Conservation (phyloP, 192 early-diverging fungal species). For the Geranomyces michiganensis region DNA sequence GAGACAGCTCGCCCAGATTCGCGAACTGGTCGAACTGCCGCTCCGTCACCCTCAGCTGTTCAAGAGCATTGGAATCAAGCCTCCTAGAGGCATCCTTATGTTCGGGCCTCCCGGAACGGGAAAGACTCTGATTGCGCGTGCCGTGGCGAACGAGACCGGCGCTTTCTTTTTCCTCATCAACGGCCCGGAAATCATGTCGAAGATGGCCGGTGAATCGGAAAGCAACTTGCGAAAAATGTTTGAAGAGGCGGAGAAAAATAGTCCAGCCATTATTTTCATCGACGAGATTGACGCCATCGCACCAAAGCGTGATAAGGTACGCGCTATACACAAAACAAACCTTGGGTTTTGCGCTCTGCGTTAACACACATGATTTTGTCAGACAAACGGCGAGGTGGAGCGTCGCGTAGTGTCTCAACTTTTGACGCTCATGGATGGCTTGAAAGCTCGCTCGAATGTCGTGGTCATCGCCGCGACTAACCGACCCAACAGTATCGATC, state of each 20-base stretch:
- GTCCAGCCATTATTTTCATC: conserved; percentile 97
- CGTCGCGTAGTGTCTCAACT: conserved; percentile 98
- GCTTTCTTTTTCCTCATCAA: conserved; percentile 99
- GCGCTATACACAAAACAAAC: background rate
- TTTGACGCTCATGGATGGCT: conserved; percentile 97
- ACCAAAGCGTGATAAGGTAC: conserved; percentile 94
- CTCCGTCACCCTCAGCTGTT: conserved; percentile 98
- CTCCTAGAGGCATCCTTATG: conserved; percentile 93
- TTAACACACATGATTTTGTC: background rate
- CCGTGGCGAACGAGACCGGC: conserved; percentile 98
- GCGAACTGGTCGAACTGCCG: conserved; percentile 96
- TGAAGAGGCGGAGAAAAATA: conserved; percentile 98
- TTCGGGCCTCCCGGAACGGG: conserved; percentile 98
- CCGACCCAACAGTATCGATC: conserved; percentile 97
- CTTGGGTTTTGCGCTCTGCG: no score
- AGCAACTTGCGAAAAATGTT: conserved; percentile 97
- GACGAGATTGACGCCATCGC: conserved; percentile 99
- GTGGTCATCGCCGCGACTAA: conserved; percentile 99
- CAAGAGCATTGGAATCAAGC: conserved; percentile 99
- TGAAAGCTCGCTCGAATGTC: conserved; percentile 95
- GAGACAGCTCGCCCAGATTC: conserved; percentile 99
- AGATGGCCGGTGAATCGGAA: conserved; percentile 99
- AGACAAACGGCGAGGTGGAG: conserved; percentile 98
- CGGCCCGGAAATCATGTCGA: conserved; percentile 99
- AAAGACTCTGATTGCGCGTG: conserved; percentile 98